Evolutionary conservation across 2,329 filamentous ascomycete genomes (phyloP), one percentile per base, ranked within the genome.

Genomic region (Ceratocystis destructans): DNA sequence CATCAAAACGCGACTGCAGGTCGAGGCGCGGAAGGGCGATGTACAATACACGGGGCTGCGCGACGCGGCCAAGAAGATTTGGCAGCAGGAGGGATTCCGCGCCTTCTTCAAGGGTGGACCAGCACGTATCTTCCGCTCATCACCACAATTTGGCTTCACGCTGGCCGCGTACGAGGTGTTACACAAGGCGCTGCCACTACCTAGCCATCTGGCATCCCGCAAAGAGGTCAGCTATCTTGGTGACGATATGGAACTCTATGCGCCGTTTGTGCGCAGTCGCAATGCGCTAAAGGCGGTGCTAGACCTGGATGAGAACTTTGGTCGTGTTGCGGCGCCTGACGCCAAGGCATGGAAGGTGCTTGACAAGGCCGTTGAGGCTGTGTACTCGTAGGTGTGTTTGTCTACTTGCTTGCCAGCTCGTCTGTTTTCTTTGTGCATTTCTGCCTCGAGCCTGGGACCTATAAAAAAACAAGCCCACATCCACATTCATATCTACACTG

Each of bases 31-130:
- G 70, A 97, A 97, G 81, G 94, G 94, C 69, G 93, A 99, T 72
- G 87, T 87, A 2, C 82, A 82, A 62, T 99, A 99, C 81, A 94
- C 84, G 53, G 89, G 89, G 61, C 82, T 99, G 61, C 85, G 90
- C 66, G 90, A 99, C 77, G 89, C 87, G 65, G 94, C 94, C 46
- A 77, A 77, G 72, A 96, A 90, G 15, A 89, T 99, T 72, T 87
- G 82, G 79, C 85, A 87, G 75, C 89, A 97, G 75, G 94, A 99
- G 77, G 94, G 94, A 10, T 93, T 96, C 83, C 85, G 83, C 69
- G 94, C 94, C 31, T 99, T 99, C 82, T 99, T 97, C 86, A 97
- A 97, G 81, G 94, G 94, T 71, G 94, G 94, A 1, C 92, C 93
- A 0, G 94, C 94, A 7, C 90, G 94, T 79, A 95, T 99, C 73